Percentiles rank a stretch among this genome's conserved stretches.
These are phyloP conservation scores for Epichloe baconii DNA, from an alignment of 2,329 filamentous ascomycete species.

Conservation along the genomic window DNA sequence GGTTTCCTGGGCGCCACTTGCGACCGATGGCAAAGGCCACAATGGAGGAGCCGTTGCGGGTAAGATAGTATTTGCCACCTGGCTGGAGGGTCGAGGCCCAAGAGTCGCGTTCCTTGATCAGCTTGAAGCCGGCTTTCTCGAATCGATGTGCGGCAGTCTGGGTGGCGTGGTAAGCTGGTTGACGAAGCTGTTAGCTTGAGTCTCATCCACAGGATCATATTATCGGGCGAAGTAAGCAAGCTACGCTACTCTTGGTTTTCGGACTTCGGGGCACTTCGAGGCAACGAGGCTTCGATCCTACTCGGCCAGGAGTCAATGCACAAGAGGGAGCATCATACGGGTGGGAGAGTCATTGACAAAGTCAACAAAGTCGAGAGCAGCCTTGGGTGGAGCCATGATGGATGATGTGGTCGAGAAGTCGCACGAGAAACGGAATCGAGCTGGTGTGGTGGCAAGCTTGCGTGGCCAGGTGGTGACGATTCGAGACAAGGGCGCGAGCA, in stretches of 20 bases:
- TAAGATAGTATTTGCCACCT: conserved; percentile 93
- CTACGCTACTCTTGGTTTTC: too few species aligned
- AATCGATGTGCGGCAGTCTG: conserved; percentile 64
- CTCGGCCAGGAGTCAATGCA: not conserved
- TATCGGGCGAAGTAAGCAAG: too few species aligned
- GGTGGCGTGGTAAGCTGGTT: conserved; percentile 83
- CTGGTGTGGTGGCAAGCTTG: not conserved
- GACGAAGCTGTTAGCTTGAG: not conserved
- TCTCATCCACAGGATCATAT: not conserved
- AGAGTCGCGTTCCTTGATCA: conserved; percentile 80
- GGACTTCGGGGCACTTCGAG: too few species aligned
- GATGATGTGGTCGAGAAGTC: conserved; percentile 18
- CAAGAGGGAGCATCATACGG: conserved; percentile 42
- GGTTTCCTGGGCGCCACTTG: conserved; percentile 84
- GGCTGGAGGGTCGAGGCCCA: conserved; percentile 71
- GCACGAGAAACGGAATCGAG: not conserved
- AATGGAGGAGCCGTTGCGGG: conserved; percentile 83
- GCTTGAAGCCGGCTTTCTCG: conserved; percentile 70
- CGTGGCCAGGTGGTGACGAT: not conserved
- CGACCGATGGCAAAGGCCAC: conserved; percentile 84
- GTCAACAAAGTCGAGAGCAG: conserved; percentile 73
- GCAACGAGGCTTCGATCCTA: not conserved
- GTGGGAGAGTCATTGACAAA: conserved; percentile 93
- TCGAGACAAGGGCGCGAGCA: not conserved
- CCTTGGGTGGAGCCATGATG: conserved; percentile 38